phyloP scores from a whole-genome alignment of 352 stramenopile genomes.

The Lagenidium sp. region DNA sequence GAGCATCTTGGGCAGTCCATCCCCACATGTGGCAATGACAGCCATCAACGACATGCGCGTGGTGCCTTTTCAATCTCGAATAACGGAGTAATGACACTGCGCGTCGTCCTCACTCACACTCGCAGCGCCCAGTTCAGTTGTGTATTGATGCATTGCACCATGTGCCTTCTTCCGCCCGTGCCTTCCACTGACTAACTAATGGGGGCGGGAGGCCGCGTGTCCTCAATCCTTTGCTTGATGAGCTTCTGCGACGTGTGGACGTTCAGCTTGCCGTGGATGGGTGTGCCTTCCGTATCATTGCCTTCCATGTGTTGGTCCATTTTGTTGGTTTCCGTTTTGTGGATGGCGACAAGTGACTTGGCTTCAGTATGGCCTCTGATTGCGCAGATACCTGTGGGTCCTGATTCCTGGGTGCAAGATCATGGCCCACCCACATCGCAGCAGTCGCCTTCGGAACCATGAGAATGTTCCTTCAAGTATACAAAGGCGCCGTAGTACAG shows the following conservation, averaged over 20 bases:
- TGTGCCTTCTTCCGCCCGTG: not conserved
- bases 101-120: not conserved
- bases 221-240: no score
- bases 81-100: not conserved
- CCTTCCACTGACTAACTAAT: no score
- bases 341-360: not conserved
- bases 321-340: not conserved
- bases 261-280: no score
- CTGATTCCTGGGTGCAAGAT: not conserved
- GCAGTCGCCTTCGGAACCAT: no score
- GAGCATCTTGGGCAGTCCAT: no score
- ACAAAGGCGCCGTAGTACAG: not conserved
- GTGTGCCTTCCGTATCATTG: no score
- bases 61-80: not conserved
- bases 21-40: no score
- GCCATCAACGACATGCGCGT: no score
- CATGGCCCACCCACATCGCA: no score
- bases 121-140: not conserved
- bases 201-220: no score
- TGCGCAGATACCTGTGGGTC: not conserved
- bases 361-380: not conserved
- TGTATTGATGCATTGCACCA: not conserved
- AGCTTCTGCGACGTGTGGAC: no score
- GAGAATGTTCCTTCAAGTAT: not conserved
- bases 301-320: no score